These are phyloP conservation scores for Gliomastix tumulicola DNA, from an alignment of 2,329 filamentous ascomycete species.

Conservation along the genomic window DNA sequence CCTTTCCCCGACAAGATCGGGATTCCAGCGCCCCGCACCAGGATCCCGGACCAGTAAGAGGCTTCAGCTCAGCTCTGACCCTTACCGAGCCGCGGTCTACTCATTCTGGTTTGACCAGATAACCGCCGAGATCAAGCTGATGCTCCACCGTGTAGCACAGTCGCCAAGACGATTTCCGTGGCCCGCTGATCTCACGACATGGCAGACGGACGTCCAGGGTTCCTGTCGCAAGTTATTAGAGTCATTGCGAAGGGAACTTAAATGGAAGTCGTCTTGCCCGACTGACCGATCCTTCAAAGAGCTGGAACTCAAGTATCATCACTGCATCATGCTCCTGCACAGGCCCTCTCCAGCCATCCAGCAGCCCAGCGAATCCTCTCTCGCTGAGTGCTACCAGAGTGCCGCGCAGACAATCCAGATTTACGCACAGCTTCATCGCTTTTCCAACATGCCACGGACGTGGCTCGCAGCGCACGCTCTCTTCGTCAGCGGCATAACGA, in stretches of 20 bases:
- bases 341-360: slow-evolving; percentile 18
- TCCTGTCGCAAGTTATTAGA: slow-evolving; percentile 7
- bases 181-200: slow-evolving; percentile 11
- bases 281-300: slow-evolving; percentile 9
- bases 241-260: not conserved
- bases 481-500: slow-evolving; percentile 20
- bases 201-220: slow-evolving; percentile 11
- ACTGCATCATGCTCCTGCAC: slow-evolving; percentile 19
- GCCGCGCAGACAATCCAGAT: slow-evolving; percentile 18
- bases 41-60: too few relatives aligned
- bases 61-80: too few relatives aligned
- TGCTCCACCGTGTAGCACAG: slow-evolving; percentile 7
- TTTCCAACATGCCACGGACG: slow-evolving; percentile 17
- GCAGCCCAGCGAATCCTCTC: slow-evolving; percentile 11
- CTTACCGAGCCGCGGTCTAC: too few relatives aligned
- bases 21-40: too few relatives aligned
- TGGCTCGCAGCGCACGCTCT: slow-evolving; percentile 20
- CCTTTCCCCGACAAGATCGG: too few relatives aligned
- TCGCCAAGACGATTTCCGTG: slow-evolving; percentile 13
- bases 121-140: not conserved
- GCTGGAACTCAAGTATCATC: slow-evolving; percentile 21
- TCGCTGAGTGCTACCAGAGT: slow-evolving; percentile 16
- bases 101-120: not conserved
- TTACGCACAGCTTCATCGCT: slow-evolving; percentile 15
- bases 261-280: slow-evolving; percentile 4